Evolutionary conservation across 2,329 filamentous ascomycete species (phyloP), one percentile per base, ranked within the genome.

Genomic region (Penicillium glabrum): DNA sequence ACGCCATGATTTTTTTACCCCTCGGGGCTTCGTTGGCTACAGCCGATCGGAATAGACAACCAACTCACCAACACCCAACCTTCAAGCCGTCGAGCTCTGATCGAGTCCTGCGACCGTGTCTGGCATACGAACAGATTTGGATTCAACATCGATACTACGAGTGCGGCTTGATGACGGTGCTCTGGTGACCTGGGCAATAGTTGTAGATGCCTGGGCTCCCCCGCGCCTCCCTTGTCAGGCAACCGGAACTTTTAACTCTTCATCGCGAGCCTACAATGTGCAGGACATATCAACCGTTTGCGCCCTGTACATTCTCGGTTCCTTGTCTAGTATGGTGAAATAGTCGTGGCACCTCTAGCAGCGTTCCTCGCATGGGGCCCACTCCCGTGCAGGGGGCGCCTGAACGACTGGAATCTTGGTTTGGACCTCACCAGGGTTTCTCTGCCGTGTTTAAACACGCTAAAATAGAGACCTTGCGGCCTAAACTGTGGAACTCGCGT

Each of bases 161-260:
- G 13, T 49, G 46, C 21, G 31, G 46, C 31, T 39, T 35, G 21
- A 35, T 13, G 21, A 33, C 33, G 31, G 14, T 33, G 2, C 5
- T 14, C 13, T 33, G 31, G 5, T 26, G 14, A 39, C 8, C 26
- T 7, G 24, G 54, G 51, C 41, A 58, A 29, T 62, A 60, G 50
- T 55, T 59, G 63, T 65, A 62, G 61, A 66, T 31, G 39, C 49
- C 37, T 51, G 19, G 37, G 39, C 39, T 41, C 5, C n/a, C 27
- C 45, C n/a, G 26, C 24, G 16, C 23, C 44, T 6, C 8, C 27
- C 44, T 31, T 19, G 10, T 14, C 45, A 46, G 45, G 45, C 26
- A 29, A 31, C 26, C 14, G 7, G 7, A 14, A 8, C 16, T 31
- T 31, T 29, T 0, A 29, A 13, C 26, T 19, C n/a, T 19, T 3